These are phyloP conservation scores for Endothia cerciana DNA, from an alignment of 2,329 filamentous ascomycete species.

Conservation along the genomic window DNA sequence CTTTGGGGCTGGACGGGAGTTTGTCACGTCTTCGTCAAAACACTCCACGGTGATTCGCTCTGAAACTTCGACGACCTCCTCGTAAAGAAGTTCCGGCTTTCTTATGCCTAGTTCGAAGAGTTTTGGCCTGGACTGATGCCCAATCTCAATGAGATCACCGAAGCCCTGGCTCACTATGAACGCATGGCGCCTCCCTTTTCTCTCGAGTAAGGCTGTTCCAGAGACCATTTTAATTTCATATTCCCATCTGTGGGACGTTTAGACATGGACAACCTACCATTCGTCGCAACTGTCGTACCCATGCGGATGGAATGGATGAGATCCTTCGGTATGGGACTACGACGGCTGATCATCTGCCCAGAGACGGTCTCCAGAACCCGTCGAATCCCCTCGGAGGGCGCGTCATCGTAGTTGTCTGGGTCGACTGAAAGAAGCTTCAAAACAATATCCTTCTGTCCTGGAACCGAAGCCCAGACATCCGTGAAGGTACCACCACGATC, in stretches of 20 bases:
- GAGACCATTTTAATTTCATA: neutral
- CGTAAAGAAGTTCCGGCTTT: conserved; percentile 26
- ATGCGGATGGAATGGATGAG: conserved; percentile 45
- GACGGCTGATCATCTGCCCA: conserved; percentile 12
- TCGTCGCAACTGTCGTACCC: conserved; percentile 53
- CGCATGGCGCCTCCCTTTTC: conserved; percentile 29
- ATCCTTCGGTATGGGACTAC: conserved; percentile 17
- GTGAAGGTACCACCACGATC: conserved; percentile 28
- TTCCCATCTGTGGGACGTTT: no score
- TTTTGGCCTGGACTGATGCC: conserved; percentile 29
- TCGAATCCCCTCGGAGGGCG: conserved; percentile 42
- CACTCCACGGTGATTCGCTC: conserved; percentile 31
- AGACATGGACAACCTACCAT: conserved; percentile 1
- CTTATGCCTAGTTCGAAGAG: conserved; percentile 25
- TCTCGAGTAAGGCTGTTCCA: conserved; percentile 27
- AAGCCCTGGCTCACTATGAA: conserved; percentile 30
- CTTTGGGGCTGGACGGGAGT: conserved; percentile 17
- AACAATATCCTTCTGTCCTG: conserved; percentile 62
- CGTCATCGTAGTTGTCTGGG: conserved; percentile 51
- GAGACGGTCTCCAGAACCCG: conserved; percentile 20
- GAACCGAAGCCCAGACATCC: conserved; percentile 26
- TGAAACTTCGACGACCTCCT: conserved; percentile 29
- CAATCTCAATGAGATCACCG: conserved; percentile 28
- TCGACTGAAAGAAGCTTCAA: conserved; percentile 47
- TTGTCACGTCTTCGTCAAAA: conserved; percentile 19